Evolutionary conservation across 148 eudicot species (phyloP).

Genomic region (Rhododendron molle): DNA sequence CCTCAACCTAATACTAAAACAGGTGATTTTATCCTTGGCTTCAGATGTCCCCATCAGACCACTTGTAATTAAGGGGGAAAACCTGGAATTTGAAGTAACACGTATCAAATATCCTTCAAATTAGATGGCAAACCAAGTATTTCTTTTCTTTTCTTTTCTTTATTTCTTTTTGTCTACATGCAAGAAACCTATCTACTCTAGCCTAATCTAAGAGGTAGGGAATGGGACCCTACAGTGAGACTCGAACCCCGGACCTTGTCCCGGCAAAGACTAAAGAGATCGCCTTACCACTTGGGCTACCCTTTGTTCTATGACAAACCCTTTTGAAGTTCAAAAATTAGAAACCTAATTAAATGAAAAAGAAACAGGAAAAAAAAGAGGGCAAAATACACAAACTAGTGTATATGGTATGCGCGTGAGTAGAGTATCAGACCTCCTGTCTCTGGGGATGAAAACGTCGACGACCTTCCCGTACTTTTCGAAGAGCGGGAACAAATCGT

Average conservation of each 20-base stretch:
- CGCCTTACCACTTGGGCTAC: background rate
- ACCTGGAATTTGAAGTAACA: background rate
- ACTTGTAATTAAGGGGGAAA: background rate
- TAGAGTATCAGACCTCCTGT: slow-evolving; percentile 46
- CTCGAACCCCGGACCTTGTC: too few species aligned
- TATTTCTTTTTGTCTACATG: too few species aligned
- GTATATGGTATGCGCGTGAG: background rate
- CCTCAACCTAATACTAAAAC: background rate
- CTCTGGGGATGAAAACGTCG: slow-evolving; percentile 75
- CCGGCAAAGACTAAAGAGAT: background rate
- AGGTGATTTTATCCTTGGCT: background rate
- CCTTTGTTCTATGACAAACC: background rate
- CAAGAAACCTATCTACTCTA: background rate
- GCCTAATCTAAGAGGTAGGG: too few species aligned
- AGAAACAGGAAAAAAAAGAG: background rate
- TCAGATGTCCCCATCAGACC: background rate
- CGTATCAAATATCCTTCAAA: background rate
- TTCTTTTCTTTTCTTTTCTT: too few species aligned
- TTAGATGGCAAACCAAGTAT: too few species aligned
- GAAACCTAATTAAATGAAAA: background rate
- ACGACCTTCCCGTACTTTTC: slow-evolving; percentile 77
- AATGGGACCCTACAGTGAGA: too few species aligned
- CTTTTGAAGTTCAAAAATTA: background rate
- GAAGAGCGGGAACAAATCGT: slow-evolving; percentile 71
- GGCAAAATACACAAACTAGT: background rate